Evolutionary conservation across 495 filamentous ascomycete species (phyloP), one percentile per base, ranked within the genome.

Genomic region (Aspergillus homomorphus): DNA sequence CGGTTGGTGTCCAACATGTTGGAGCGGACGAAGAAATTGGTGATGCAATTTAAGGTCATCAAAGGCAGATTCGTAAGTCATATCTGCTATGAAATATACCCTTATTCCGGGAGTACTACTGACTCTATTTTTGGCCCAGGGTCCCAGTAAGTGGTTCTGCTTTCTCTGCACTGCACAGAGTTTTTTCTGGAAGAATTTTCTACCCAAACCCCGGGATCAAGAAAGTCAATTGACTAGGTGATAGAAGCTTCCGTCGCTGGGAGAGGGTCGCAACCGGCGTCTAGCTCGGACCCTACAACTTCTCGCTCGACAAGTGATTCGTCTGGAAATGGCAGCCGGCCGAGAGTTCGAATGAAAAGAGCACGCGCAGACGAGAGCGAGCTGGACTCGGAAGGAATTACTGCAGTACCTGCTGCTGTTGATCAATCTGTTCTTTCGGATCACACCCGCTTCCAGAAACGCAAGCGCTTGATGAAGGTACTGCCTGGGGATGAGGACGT

Each of bases 61-160:
- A 66, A 70, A 45, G 67, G 68, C n/a, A 58, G 70, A 16, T 57
- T 76, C 49, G 75, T 78, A 30, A 58, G 75, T 70, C 16, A 14
- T 19, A 16, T 16, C 20, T 3, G 14, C 18, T 30, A 2, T 43
- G n/a, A n/a, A n/a, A n/a, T n/a, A n/a, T n/a, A n/a, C n/a, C n/a
- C n/a, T n/a, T n/a, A n/a, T n/a, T n/a, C n/a, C n/a, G n/a, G n/a
- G n/a, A n/a, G n/a, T 28, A 54, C 14, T 33, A 19, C 3, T 44
- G 14, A 6, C 9, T 10, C 4, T 20, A 55, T 15, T 3, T 15
- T 12, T 12, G 33, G 4, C 5, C 8, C 15, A 38, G 33, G 12
- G 33, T 14, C 15, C 33, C 33, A 38, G 33, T 38, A 38, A 38
- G 33, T 38, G 7, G 15, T 12, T n/a, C n/a, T n/a, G n/a, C n/a